Base-by-base conservation (phyloP, 768 basidiomycete genomes). In the Tylopilus sp. region DNA sequence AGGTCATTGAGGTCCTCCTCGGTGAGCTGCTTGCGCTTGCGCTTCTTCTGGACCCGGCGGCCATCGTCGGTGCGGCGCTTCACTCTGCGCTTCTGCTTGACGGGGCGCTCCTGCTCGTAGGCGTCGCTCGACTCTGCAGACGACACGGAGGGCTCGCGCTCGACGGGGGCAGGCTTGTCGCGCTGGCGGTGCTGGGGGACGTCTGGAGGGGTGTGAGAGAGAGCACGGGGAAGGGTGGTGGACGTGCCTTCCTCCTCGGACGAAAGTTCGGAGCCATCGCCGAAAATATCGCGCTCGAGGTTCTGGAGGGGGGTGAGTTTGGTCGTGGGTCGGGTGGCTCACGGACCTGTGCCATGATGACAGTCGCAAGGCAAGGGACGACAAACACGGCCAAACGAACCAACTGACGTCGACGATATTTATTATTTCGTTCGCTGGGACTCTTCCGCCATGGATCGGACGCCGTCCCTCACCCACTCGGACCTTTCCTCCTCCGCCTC, bases 261-360 rank as follows among this genome's bases (percentile, higher is more conserved):
- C 0, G 89, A 92, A 10, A 92, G 81, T 56, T 95, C 92, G 4
- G 90, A 91, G 62, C 88, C 88, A 34, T 87, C 87, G 55, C 88
- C 90, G 63, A 92, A 93, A 52, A 92, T 86, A 63, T 86, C 85
- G 46, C 81, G 83, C 52, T 80, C 85, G 30, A 86, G 82, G 47
- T 76, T 63, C n/a, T n/a, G n/a, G n/a, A n/a, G n/a, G n/a, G n/a
- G n/a, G n/a, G 31, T 69, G 64, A 0, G 48, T 51, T 59, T 57
- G 45, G n/a, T n/a, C 7, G 19, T 19, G 29, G 24, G 12, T 5
- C 0, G 36, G 8, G 26, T 2, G 22, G 0, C 19, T 10, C 3
- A 50, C 55, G 48, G 42, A 60, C 58, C 41, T 26, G 57, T 26
- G 55, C 34, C 62, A 63, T 64, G 33, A 46, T 19, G 54, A 26